A percentile compares a stretch with the other conserved stretches of the same genome.
Conservation (phyloP, 208 protist species). For the Novymonas esmeraldas region DNA sequence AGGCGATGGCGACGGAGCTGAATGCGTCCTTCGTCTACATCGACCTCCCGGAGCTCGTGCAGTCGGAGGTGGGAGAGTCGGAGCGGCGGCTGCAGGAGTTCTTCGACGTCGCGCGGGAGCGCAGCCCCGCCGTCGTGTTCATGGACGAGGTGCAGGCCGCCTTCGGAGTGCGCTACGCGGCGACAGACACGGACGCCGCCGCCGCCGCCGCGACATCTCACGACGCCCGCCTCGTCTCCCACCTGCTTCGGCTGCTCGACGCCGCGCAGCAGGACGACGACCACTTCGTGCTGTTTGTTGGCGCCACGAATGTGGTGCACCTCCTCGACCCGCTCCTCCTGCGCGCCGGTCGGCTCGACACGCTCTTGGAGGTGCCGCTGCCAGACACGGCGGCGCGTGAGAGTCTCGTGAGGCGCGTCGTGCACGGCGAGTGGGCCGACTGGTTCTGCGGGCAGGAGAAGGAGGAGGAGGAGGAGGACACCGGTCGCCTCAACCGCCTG, state of each 20-base stretch:
- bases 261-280: slow-evolving; percentile 60
- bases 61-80: slow-evolving; percentile 91
- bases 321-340: slow-evolving; percentile 74
- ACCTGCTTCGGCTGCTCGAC: slow-evolving; percentile 78
- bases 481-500: neutral
- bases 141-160: slow-evolving; percentile 96
- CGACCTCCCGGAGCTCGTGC: slow-evolving; percentile 81
- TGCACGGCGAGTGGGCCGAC: slow-evolving; percentile 63
- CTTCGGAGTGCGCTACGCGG: slow-evolving; percentile 59
- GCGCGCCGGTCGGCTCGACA: slow-evolving; percentile 81
- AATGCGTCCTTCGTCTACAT: slow-evolving; percentile 93
- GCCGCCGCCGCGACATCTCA: slow-evolving; percentile 29
- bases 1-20: slow-evolving; percentile 90
- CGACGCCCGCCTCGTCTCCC: slow-evolving; percentile 72
- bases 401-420: slow-evolving; percentile 44
- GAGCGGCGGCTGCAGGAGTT: slow-evolving; percentile 85
- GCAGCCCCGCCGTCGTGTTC: slow-evolving; percentile 90
- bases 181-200: neutral
- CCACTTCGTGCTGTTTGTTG: slow-evolving; percentile 73
- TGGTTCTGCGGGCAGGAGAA: slow-evolving; percentile 40
- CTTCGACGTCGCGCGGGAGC: slow-evolving; percentile 79
- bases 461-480: neutral
- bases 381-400: slow-evolving; percentile 55
- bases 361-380: slow-evolving; percentile 65
- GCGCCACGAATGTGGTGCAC: slow-evolving; percentile 79